Evolutionary conservation across 225 moss, liverwort and hornwort genomes (phyloP).

Genomic region (Rhytidiadelphus loreus): DNA sequence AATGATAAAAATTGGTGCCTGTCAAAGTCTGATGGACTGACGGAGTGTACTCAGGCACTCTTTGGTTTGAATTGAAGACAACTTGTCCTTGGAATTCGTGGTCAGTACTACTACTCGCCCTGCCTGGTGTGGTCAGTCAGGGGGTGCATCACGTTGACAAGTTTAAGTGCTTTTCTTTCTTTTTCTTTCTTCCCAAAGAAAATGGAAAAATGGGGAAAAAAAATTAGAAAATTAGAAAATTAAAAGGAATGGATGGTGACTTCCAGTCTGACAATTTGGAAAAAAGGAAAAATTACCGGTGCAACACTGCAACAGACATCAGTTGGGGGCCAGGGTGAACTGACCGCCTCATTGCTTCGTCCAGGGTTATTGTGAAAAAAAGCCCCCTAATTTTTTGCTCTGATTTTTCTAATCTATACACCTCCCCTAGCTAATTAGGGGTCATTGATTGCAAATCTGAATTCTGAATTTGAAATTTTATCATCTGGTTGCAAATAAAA

Average conservation of each 20-base stretch:
- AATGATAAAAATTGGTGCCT: background rate
- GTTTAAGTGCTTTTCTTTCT: background rate
- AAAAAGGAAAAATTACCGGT: background rate
- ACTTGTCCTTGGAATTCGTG: background rate
- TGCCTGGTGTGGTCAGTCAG: background rate
- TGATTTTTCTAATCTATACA: too few relatives aligned
- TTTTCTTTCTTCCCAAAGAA: too few relatives aligned
- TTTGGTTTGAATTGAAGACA: background rate
- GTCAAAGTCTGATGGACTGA: conserved; percentile 1
- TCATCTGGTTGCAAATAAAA: too few relatives aligned
- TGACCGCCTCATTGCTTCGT: too few relatives aligned
- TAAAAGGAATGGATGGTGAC: background rate
- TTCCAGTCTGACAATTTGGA: background rate
- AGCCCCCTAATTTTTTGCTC: too few relatives aligned
- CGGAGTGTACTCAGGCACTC: background rate
- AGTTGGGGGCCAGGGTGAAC: too few relatives aligned
- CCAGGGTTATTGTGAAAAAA: too few relatives aligned
- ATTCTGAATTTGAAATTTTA: too few relatives aligned
- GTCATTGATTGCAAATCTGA: too few relatives aligned
- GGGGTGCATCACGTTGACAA: background rate
- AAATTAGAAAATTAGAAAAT: background rate
- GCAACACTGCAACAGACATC: background rate
- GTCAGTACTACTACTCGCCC: background rate
- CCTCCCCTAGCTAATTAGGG: too few relatives aligned
- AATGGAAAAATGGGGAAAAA: background rate